These are phyloP conservation scores for Hericium alpestre DNA, from an alignment of 768 basidiomycete species.

Conservation along the genomic window DNA sequence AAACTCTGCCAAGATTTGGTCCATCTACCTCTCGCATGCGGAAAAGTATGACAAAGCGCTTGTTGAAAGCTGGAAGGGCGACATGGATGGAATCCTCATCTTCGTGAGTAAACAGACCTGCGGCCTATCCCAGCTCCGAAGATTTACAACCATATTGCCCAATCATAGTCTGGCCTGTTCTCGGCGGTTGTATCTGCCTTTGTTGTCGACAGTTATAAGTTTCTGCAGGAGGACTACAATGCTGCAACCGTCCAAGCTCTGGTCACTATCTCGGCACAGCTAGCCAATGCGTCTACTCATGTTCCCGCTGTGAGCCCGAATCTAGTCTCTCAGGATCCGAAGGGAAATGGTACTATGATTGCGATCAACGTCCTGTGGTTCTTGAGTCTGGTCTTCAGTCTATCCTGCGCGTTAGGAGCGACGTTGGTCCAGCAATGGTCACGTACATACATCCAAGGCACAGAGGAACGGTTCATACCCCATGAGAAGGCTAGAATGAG, in stretches of 20 bases:
- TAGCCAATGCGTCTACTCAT: background rate
- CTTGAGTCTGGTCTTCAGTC: slow-evolving; percentile 5
- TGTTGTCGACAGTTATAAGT: slow-evolving; percentile 4
- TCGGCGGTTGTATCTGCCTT: slow-evolving; percentile 4
- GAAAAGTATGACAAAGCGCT: slow-evolving; percentile 4
- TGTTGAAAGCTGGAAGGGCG: slow-evolving; percentile 4
- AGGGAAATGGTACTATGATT: background rate
- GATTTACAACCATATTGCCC: background rate
- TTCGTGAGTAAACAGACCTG: background rate
- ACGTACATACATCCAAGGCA: slow-evolving; percentile 4
- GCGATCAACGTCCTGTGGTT: slow-evolving; percentile 7
- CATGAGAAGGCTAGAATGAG: slow-evolving; percentile 2
- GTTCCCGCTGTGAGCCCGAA: background rate
- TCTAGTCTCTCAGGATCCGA: background rate
- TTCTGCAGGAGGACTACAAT: background rate
- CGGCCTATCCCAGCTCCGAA: background rate
- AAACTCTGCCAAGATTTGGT: slow-evolving; percentile 1
- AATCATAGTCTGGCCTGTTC: slow-evolving; percentile 3
- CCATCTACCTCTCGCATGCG: slow-evolving; percentile 1
- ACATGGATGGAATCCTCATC: background rate
- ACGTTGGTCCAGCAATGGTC: slow-evolving; percentile 9
- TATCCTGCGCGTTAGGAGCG: slow-evolving; percentile 7
- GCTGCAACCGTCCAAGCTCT: background rate
- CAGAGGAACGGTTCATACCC: slow-evolving; percentile 1
- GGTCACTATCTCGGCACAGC: background rate